These are phyloP conservation scores for Aulographum hederae DNA, from an alignment of 2,329 filamentous ascomycete species.

Conservation along the genomic window DNA sequence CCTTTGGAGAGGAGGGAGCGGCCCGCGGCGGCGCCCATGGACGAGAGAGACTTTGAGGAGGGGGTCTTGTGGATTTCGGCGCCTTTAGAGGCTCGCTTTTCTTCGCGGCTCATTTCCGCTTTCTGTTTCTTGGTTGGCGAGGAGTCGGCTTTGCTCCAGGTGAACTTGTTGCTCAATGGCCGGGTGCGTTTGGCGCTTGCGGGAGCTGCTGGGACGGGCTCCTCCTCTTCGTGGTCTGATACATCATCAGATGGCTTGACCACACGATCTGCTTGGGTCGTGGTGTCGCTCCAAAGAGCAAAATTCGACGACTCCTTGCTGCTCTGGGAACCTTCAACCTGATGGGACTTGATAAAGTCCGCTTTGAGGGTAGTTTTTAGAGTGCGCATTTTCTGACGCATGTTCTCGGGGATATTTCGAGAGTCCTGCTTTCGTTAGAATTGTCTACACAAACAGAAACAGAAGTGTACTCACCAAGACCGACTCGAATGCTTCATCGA, in stretches of 20 bases:
- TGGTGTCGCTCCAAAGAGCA: no score
- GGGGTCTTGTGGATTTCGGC: conserved; percentile 47
- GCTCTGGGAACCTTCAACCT: conserved; percentile 36
- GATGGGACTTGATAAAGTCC: conserved; percentile 85
- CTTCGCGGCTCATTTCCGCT: conserved; percentile 42
- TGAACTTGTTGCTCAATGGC: conserved; percentile 61
- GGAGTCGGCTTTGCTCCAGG: conserved; percentile 48
- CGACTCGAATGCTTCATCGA: conserved; percentile 44
- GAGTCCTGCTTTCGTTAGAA: conserved; percentile 53
- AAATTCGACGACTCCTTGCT: conserved; percentile 27
- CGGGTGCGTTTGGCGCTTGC: conserved; percentile 21
- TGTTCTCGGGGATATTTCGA: conserved; percentile 83
- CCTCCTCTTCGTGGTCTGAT: background rate
- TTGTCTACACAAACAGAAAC: conserved; percentile 36
- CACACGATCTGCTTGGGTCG: conserved; percentile 10
- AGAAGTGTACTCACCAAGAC: conserved; percentile 37
- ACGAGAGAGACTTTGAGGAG: conserved; percentile 36
- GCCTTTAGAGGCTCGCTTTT: conserved; percentile 49
- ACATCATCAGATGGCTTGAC: background rate
- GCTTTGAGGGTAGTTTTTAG: conserved; percentile 82
- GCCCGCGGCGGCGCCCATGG: conserved; percentile 14
- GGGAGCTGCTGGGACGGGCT: no score
- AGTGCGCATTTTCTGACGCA: conserved; percentile 86
- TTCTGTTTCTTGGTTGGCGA: conserved; percentile 62
- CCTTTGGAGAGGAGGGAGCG: conserved; percentile 32